A percentile compares a stretch with the other conserved stretches of the same genome.
Conservation (phyloP, 106 monocot species). For the Dendrobium officinale region DNA sequence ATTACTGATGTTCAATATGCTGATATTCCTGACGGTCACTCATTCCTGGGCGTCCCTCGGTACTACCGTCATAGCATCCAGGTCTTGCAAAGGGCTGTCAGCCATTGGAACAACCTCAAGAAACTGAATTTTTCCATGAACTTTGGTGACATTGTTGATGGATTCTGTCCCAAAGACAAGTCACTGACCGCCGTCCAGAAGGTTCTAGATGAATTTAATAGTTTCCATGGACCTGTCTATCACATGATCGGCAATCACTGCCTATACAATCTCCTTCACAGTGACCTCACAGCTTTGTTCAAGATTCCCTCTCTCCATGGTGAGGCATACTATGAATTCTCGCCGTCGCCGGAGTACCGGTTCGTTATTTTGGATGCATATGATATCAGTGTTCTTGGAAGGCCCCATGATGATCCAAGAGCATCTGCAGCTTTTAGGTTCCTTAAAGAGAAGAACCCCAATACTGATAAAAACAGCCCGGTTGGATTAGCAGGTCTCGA, state of each 20-base stretch:
- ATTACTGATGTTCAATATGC: constrained; percentile 45
- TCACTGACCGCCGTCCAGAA: constrained; percentile 39
- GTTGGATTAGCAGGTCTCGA: constrained; percentile 54
- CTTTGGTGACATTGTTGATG: constrained; percentile 74
- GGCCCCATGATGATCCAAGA: constrained; percentile 63
- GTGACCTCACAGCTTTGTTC: constrained; percentile 34
- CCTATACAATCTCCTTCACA: constrained; percentile 83
- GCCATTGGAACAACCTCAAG: constrained; percentile 24
- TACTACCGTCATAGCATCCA: constrained; percentile 45
- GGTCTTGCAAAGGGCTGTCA: constrained; percentile 32
- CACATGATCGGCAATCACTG: constrained; percentile 96
- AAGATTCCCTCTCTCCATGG: constrained; percentile 45
- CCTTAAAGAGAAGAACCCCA: constrained; percentile 71
- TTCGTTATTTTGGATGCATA: constrained; percentile 68
- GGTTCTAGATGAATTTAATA: constrained; percentile 57
- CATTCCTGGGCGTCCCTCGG: constrained; percentile 36
- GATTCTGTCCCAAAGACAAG: constrained; percentile 61
- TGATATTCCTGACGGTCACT: constrained; percentile 44
- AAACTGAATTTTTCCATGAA: constrained; percentile 34
- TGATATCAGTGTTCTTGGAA: constrained; percentile 68
- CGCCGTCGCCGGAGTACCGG: constrained; percentile 51
- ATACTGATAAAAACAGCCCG: constrained; percentile 74
- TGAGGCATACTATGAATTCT: constrained; percentile 78
- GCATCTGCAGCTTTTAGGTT: constrained; percentile 33
- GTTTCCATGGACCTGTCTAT: constrained; percentile 54